Base-by-base conservation (phyloP, 2,329 filamentous ascomycete species). In the Pseudogymnoascus sp. region DNA sequence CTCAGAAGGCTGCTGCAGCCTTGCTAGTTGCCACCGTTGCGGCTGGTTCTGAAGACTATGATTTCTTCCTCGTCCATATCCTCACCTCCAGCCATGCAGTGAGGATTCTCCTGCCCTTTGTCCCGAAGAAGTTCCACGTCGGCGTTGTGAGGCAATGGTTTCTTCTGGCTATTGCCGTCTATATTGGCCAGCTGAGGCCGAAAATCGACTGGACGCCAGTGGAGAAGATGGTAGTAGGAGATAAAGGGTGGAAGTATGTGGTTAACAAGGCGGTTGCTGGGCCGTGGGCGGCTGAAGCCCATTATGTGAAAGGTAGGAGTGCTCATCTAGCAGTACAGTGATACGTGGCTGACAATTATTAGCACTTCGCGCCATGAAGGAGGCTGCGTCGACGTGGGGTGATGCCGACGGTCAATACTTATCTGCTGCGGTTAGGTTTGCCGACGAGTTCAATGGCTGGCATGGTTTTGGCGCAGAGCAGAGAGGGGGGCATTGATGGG, bases 21-120 rank as follows among this genome's bases (percentile, higher is more conserved):
- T 74, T 93, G 6, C 75, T 90, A 0, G 80, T 91, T 4, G 80
- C 83, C 5, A 86, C 84, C 2, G 82, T 86, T 2, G 72, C 78
- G 35, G 80, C 79, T 2, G 82, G 81, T 11, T 81, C 81, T 11
- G 82, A 88, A 62, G 79, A 84, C 31, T 96, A 92, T 76, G 90
- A 95, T 76, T 93, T 96, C 77, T 91, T 91, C 76, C 75, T 93
- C 43, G 87, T 90, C 4, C 91, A 96, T 72, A 75, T 95, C 6
- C 81, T 99, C 33, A 96, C 91, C 0, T 89, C 89, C 19, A 93
- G 89, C 65, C 92, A 99, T 73, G 93, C 95, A 0, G 84, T 96
- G 11, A 84, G 95, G n/a, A 85, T 96, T 24, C 76, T 99, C 4
- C 79, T 99, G 2, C 91, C 95, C 0, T 75, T 91, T 37, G 78